Evolutionary conservation across 108 stramenopile genomes (phyloP).

Genomic region (Parmales sp.): DNA sequence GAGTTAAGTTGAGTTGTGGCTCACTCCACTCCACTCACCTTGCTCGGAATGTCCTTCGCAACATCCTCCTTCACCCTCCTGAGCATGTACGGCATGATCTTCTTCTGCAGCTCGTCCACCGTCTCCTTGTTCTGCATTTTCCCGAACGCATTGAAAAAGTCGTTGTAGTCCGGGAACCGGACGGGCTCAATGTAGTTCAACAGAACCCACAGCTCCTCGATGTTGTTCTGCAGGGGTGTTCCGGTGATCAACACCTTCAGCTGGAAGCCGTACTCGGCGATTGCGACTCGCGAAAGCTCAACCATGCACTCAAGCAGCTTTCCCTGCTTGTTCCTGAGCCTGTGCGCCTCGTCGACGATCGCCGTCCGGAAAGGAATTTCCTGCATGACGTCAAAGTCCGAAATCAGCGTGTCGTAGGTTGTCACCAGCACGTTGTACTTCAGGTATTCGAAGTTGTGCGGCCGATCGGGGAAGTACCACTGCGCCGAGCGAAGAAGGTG

Average conservation of each 20-base stretch:
- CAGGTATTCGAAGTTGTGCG: slow-evolving; percentile 86
- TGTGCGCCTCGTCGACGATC: slow-evolving; percentile 96
- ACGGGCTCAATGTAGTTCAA: slow-evolving; percentile 94
- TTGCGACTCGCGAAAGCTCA: slow-evolving; percentile 71
- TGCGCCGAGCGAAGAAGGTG: too few species aligned
- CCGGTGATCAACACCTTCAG: slow-evolving; percentile 94
- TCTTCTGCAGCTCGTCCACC: slow-evolving; percentile 75
- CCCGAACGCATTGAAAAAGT: slow-evolving; percentile 78
- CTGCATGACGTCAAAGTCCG: slow-evolving; percentile 79
- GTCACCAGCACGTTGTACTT: slow-evolving; percentile 90
- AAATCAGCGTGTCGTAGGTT: slow-evolving; percentile 83
- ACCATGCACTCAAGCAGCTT: slow-evolving; percentile 89
- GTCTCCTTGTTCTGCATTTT: slow-evolving; percentile 83
- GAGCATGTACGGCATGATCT: slow-evolving; percentile 94
- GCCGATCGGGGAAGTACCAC: slow-evolving; percentile 91
- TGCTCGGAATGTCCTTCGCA: slow-evolving; percentile 94
- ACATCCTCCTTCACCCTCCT: slow-evolving; percentile 86
- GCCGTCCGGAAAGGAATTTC: slow-evolving; percentile 73
- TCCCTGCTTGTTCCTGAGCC: slow-evolving; percentile 81
- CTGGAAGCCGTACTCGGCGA: slow-evolving; percentile 78
- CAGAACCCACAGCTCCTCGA: slow-evolving; percentile 88
- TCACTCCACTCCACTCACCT: too few species aligned
- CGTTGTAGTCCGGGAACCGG: slow-evolving; percentile 75
- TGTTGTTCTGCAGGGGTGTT: slow-evolving; percentile 98
- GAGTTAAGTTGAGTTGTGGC: too few species aligned